phyloP scores from a whole-genome alignment of 75 land plant species.

The Picea sitchensis region DNA sequence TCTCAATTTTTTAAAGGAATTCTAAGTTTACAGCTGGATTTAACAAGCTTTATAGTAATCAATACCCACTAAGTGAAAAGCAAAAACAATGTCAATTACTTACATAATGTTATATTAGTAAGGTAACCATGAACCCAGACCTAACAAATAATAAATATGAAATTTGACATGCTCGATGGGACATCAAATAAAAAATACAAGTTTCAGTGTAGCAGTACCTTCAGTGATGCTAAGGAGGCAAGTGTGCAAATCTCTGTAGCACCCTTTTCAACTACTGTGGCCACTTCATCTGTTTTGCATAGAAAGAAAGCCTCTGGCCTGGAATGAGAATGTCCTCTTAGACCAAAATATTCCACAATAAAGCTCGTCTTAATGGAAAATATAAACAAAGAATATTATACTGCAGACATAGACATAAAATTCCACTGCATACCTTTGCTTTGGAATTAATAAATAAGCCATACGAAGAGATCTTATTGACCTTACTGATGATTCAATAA shows the following conservation, averaged over 20 bases:
- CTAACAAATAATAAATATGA: background rate
- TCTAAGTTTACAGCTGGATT: background rate
- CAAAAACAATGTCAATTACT: background rate
- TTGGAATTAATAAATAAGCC: slow-evolving; percentile 41
- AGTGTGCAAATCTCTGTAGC: slow-evolving; percentile 70
- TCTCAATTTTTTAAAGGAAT: background rate
- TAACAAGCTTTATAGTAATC: background rate
- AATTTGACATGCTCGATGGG: background rate
- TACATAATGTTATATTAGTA: background rate
- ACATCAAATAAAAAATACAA: background rate
- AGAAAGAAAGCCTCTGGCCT: slow-evolving; percentile 66
- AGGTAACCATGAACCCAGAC: background rate
- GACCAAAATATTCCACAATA: background rate
- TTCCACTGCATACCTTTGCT: slow-evolving; percentile 49
- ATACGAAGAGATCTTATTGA: slow-evolving; percentile 67
- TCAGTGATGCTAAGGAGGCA: slow-evolving; percentile 53
- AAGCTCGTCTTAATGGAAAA: background rate
- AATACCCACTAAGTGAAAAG: background rate
- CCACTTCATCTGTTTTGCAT: slow-evolving; percentile 34
- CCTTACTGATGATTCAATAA: slow-evolving; percentile 52
- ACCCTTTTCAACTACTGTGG: slow-evolving; percentile 24
- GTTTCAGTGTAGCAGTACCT: slow-evolving; percentile 27
- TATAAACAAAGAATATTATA: background rate
- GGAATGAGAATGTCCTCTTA: slow-evolving; percentile 9
- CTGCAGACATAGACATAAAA: background rate